Base-by-base conservation (phyloP, 2,329 filamentous ascomycete genomes). In the Eutypa lata region DNA sequence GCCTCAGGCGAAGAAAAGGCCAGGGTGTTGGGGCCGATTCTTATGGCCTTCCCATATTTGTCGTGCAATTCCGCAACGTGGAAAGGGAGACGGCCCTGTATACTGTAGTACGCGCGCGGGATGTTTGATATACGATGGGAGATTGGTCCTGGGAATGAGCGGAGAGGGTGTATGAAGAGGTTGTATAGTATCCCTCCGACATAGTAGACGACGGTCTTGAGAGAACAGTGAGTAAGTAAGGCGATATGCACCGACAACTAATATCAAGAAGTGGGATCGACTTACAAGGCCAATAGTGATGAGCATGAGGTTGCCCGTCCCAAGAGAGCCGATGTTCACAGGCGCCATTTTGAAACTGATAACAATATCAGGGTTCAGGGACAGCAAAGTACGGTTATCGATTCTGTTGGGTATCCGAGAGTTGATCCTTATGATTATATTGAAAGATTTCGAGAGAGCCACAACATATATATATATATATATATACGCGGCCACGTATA, bases 81-180 rank as follows among this genome's bases (percentile, higher is more conserved):
- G 22, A 31, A 51, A 14, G 18, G 22, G 16, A 31, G 24, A 14
- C n/a, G 1, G 19, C 49, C 49, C n/a, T 22, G 40, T 6, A 47
- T 1, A n/a, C 26, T 33, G 16, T 37, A 35, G 24, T 45, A 28
- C 3, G 44, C n/a, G 11, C 28, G 49, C 24, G 40, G 26, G 10
- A 22, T n/a, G 18, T 31, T 31, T 8, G 49, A 51, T 10, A 51
- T 47, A 18, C 38, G 38, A 11, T 24, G 16, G 26, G 10, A 16
- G 14, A 45, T 46, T 8, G 49, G 49, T n/a, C 49, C 49, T 16
- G 49, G 49, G 26, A 24, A 47, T 18, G 16, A 31, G 49, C 49
- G 24, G 16, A 51, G 37, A 11, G 49, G 49, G 42, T 51, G 49
- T n/a, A 51, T 10, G 19, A 33, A 51, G 7, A 51, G 18, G 49